These are phyloP conservation scores for Penicillium sclerotiorum DNA, from an alignment of 2,329 filamentous ascomycete species.

Conservation along the genomic window DNA sequence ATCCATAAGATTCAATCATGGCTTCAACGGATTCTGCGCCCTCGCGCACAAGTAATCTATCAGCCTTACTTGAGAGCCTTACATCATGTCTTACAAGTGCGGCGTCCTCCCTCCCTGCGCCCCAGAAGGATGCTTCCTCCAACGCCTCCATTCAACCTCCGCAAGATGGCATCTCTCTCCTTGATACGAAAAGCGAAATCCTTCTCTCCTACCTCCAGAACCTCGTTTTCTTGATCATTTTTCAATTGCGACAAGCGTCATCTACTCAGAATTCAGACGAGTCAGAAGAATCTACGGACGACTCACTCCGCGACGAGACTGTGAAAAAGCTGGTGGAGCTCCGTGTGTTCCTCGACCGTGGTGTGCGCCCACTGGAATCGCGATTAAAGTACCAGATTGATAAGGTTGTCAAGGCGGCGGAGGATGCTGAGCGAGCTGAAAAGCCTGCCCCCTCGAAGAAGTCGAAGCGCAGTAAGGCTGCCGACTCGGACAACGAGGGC, in stretches of 20 bases:
- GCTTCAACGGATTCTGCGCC: conserved; percentile 24
- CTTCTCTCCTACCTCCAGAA: conserved; percentile 95
- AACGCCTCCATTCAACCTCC: conserved; percentile 74
- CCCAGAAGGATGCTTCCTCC: conserved; percentile 44
- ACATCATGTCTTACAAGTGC: conserved; percentile 39
- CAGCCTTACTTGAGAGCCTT: conserved; percentile 37
- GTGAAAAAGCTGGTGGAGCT: conserved; percentile 88
- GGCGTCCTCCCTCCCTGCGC: conserved; percentile 37
- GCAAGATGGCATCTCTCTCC: conserved; percentile 84
- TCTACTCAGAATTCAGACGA: conserved; percentile 34
- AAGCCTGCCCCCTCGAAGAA: conserved; percentile 27
- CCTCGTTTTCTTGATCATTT: conserved; percentile 80
- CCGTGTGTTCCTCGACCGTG: conserved; percentile 90
- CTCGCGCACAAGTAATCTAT: conserved; percentile 29
- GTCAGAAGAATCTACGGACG: conserved; percentile 29
- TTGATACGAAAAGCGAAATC: conserved; percentile 97
- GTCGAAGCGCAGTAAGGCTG: conserved; percentile 36
- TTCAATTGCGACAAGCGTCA: conserved; percentile 69
- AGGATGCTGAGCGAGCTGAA: conserved; percentile 48
- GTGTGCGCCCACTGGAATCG: conserved; percentile 84
- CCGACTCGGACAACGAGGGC: conserved; percentile 28
- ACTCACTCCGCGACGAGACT: conserved; percentile 65
- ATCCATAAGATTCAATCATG: conserved; percentile 25
- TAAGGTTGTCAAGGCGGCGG: conserved; percentile 85
- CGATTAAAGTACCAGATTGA: conserved; percentile 95